Conservation (phyloP, 108 stramenopile species). For the Fistulifera solaris region DNA sequence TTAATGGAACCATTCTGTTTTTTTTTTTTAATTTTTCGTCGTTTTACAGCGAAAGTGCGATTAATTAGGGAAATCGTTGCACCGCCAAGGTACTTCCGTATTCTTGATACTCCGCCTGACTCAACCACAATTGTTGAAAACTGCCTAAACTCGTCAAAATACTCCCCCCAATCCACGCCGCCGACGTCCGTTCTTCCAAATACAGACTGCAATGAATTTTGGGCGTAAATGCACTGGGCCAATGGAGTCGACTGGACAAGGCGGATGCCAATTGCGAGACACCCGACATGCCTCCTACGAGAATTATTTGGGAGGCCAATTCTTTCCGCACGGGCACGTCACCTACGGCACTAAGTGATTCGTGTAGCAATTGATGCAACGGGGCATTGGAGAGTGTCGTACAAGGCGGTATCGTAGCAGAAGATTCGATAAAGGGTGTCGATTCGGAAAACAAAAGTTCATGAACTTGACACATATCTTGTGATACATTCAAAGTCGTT, state of each 20-base stretch:
- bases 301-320: slow-evolving; percentile 53
- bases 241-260: slow-evolving; percentile 39
- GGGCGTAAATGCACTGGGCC: slow-evolving; percentile 44
- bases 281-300: slow-evolving; percentile 61
- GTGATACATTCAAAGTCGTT: slow-evolving; percentile 2
- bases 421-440: slow-evolving; percentile 29
- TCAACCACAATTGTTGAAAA: slow-evolving; percentile 96
- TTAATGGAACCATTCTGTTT: too few species aligned
- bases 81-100: slow-evolving; percentile 70
- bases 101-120: slow-evolving; percentile 89
- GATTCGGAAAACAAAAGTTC: slow-evolving; percentile 59
- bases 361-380: slow-evolving; percentile 56
- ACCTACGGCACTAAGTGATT: slow-evolving; percentile 58
- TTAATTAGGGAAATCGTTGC: slow-evolving; percentile 72
- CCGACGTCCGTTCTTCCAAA: slow-evolving; percentile 66
- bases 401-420: too few species aligned
- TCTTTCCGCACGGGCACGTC: slow-evolving; percentile 82
- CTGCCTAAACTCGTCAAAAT: slow-evolving; percentile 91
- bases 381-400: slow-evolving; percentile 36
- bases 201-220: slow-evolving; percentile 56
- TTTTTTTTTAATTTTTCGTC: not conserved
- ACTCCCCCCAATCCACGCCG: slow-evolving; percentile 90
- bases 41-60: too few species aligned
- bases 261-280: slow-evolving; percentile 57
- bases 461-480: slow-evolving; percentile 51